phyloP scores from a whole-genome alignment of 2,329 filamentous ascomycete species.

The Microdochium nivale region DNA sequence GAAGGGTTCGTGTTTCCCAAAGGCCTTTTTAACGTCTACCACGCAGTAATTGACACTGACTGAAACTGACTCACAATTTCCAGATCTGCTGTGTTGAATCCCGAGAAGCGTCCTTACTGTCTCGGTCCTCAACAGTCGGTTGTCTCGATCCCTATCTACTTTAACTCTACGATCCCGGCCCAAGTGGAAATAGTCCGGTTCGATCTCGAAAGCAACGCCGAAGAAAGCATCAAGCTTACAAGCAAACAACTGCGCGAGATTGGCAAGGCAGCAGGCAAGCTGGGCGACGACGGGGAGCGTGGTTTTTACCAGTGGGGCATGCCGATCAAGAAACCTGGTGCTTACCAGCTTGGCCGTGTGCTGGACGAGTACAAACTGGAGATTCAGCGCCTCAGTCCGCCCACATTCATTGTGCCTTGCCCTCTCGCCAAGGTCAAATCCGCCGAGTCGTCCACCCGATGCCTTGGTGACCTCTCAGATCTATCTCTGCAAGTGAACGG shows the following conservation, averaged over 20 bases:
- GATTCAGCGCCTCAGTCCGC: slow-evolving; percentile 66
- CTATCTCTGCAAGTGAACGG: slow-evolving; percentile 76
- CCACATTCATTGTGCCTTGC: slow-evolving; percentile 79
- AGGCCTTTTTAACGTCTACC: slow-evolving; percentile 1
- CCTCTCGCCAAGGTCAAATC: slow-evolving; percentile 68
- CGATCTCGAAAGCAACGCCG: slow-evolving; percentile 71
- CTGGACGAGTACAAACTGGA: slow-evolving; percentile 92
- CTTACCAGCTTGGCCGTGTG: slow-evolving; percentile 79
- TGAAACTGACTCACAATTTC: slow-evolving; percentile 15
- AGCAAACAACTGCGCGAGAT: slow-evolving; percentile 67
- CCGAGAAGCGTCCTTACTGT: slow-evolving; percentile 72
- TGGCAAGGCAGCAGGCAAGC: slow-evolving; percentile 57
- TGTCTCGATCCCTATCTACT: slow-evolving; percentile 70
- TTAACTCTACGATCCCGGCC: slow-evolving; percentile 88
- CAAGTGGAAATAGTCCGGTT: slow-evolving; percentile 82
- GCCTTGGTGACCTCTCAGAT: slow-evolving; percentile 81
- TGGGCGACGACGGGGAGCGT: slow-evolving; percentile 52
- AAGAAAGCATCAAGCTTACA: slow-evolving; percentile 71
- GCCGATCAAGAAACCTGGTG: slow-evolving; percentile 73
- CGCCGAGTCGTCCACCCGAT: slow-evolving; percentile 57
- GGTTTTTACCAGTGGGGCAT: slow-evolving; percentile 62
- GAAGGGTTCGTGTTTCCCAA: slow-evolving; percentile 54
- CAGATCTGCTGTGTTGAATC: slow-evolving; percentile 80
- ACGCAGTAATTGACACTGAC: slow-evolving; percentile 4
- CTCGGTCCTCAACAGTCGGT: slow-evolving; percentile 54